Base-by-base conservation (phyloP, 495 filamentous ascomycete species). In the Lentithecium fluviatile region DNA sequence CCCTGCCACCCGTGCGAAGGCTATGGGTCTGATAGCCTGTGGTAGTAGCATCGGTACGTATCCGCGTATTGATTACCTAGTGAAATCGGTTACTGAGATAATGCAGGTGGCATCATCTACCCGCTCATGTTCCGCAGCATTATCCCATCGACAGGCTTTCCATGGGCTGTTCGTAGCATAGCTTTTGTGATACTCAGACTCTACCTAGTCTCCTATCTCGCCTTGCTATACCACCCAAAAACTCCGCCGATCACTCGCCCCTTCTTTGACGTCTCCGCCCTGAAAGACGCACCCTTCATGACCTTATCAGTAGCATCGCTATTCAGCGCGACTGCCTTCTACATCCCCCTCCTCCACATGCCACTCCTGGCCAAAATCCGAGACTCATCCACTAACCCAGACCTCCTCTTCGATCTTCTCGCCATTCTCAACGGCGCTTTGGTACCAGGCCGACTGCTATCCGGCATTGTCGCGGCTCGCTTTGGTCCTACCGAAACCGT, bases 281-380 rank as follows among this genome's bases (percentile, higher is more conserved):
- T 57, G 21, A 57, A 15, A 17, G 54, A 57, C 34, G 24, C 15
- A 26, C 54, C 54, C 6, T 57, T 57, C 36, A 57, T 57, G 54
- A 10, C 36, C 10, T 36, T 57, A 48, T 57, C 20, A 8, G 29
- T 57, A 7, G 54, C 20, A 10, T 57, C 54, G 15, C 5, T 57
- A 15, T 57, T 57, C 54, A 57, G 54, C 54, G 54, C 54, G 6
- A 57, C 38, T 23, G 54, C 54, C n/a, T 48, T 26, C 24, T 57
- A 57, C 20, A 57, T 57, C n/a, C 54, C 54, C 19, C 19, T 57
- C 17, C 42, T 57, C 24, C 48, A 57, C 23, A 13, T 57, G 40
- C 54, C 54, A 13, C 45, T 42, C 10, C 17, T 47, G 25, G 32
- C 54, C 6, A 46, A 48, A 25, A 23, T 19, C 8, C 46, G 36